Evolutionary conservation across 192 early-diverging fungal species (phyloP).

Genomic region (Funneliformis geosporum): DNA sequence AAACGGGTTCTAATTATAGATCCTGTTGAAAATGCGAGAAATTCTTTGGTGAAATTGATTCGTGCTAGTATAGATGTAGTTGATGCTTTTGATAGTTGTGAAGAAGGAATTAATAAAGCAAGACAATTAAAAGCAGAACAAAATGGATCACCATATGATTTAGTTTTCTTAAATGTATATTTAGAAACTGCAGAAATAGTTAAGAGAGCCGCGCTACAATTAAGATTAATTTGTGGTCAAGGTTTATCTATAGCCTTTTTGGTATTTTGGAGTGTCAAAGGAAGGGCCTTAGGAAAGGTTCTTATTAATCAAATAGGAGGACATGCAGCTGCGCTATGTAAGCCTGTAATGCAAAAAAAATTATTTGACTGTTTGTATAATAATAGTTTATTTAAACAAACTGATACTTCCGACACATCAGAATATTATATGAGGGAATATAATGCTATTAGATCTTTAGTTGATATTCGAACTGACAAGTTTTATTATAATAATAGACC

Average conservation of each 20-base stretch:
- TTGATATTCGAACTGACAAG: background rate
- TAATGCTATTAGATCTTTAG: constrained; percentile 1
- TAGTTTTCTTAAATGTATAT: constrained; percentile 41
- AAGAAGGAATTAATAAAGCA: constrained; percentile 32
- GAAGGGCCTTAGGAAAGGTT: constrained; percentile 41
- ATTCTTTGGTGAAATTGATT: background rate
- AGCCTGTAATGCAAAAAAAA: constrained; percentile 40
- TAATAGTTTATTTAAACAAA: constrained; percentile 15
- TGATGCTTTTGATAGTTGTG: constrained; percentile 32
- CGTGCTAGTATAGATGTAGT: constrained; percentile 15
- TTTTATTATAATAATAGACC: constrained; percentile 10
- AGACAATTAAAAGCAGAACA: constrained; percentile 1
- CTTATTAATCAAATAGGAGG: constrained; percentile 36
- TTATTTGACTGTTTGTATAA: constrained; percentile 39
- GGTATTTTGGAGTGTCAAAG: constrained; percentile 40
- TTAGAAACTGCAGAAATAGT: constrained; percentile 29
- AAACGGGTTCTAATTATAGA: constrained; percentile 31
- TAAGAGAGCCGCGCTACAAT: constrained; percentile 30
- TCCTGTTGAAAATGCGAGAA: constrained; percentile 16
- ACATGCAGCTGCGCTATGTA: constrained; percentile 35
- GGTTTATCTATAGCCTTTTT: constrained; percentile 41
- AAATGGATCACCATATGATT: constrained; percentile 35
- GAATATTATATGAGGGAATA: background rate
- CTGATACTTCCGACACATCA: background rate
- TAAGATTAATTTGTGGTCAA: constrained; percentile 32